phyloP scores from a whole-genome alignment of 2,329 filamentous ascomycete species.

The Sporothrix phasma region DNA sequence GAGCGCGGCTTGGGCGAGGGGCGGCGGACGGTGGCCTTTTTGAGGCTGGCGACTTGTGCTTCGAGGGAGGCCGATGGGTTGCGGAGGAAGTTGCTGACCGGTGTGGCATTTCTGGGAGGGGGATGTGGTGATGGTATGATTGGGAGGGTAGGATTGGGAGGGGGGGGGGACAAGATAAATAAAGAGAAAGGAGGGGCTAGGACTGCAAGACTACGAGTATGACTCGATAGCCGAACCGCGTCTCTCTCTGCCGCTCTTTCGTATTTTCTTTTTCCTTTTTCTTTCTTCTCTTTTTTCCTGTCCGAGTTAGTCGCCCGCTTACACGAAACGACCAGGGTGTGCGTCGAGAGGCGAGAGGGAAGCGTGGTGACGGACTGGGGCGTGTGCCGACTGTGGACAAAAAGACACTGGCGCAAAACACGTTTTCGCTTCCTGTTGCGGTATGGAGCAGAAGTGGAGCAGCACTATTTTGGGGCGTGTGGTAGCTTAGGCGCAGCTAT shows the following conservation, averaged over 20 bases:
- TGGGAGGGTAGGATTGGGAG: background rate
- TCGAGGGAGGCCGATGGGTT: slow-evolving; percentile 39
- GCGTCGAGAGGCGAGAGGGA: background rate
- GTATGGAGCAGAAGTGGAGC: slow-evolving; percentile 6
- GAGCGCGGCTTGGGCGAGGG: slow-evolving; percentile 22
- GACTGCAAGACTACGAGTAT: background rate
- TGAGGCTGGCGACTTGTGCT: slow-evolving; percentile 40
- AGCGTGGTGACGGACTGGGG: background rate
- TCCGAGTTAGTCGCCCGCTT: background rate
- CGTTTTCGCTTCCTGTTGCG: background rate
- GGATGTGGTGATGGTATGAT: background rate
- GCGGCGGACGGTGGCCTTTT: slow-evolving; percentile 30
- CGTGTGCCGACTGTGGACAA: background rate
- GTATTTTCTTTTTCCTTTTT: background rate
- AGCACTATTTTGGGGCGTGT: background rate
- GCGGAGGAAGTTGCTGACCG: slow-evolving; percentile 48
- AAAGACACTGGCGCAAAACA: background rate
- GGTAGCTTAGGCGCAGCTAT: slow-evolving; percentile 5
- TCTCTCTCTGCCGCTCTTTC: background rate
- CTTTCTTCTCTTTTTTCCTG: background rate
- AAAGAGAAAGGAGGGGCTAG: background rate
- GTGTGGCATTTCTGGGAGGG: slow-evolving; percentile 40
- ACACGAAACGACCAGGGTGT: background rate
- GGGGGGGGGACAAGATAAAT: background rate
- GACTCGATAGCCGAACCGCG: background rate